These are phyloP conservation scores for Lactarius trivialis DNA, from an alignment of 768 basidiomycete species.

Conservation along the genomic window DNA sequence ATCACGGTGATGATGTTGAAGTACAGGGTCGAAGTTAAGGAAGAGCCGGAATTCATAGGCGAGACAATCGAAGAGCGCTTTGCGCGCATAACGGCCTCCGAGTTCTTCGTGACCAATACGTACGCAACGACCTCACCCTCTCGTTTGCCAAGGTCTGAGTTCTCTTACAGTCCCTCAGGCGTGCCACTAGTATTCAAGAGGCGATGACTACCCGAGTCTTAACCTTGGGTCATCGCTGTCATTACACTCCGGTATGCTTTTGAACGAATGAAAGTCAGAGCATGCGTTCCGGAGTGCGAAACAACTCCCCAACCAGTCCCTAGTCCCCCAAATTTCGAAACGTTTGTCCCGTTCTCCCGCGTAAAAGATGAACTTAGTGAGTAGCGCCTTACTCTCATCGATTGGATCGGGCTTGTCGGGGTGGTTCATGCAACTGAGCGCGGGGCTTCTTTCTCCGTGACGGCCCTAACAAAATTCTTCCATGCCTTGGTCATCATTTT, in stretches of 20 bases:
- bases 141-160: neutral
- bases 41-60: constrained; percentile 40
- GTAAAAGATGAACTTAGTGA: rapidly evolving
- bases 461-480: too few species aligned
- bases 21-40: constrained; percentile 44
- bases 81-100: constrained; percentile 17
- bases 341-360: too few species aligned
- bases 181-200: constrained; percentile 23
- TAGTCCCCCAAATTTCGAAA: too few species aligned
- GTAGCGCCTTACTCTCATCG: too few species aligned
- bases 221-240: too few species aligned
- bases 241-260: neutral
- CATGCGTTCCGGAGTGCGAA: neutral
- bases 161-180: constrained; percentile 10
- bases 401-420: too few species aligned
- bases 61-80: constrained; percentile 42
- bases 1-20: constrained; percentile 40
- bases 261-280: neutral
- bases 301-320: too few species aligned
- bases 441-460: too few species aligned
- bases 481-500: too few species aligned
- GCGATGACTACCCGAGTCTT: neutral
- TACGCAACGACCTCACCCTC: neutral
- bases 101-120: constrained; percentile 4
- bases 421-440: too few species aligned